phyloP scores from a whole-genome alignment of 78 protist species.

The Cavenderia fasciculata region DNA sequence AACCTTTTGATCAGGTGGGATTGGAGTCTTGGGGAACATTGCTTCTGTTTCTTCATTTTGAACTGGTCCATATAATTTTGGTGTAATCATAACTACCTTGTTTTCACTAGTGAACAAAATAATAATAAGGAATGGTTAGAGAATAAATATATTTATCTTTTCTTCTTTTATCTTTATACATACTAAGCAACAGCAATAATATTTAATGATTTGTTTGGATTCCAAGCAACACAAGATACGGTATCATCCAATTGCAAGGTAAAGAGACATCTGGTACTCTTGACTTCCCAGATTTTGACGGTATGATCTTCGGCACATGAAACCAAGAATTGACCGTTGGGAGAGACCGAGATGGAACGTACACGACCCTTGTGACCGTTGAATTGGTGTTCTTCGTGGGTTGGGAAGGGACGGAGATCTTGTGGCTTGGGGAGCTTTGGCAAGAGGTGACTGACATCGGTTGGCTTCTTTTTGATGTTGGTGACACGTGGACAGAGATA shows the following conservation, averaged over 20 bases:
- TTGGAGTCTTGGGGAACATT: conserved; percentile 22
- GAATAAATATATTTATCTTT: neutral
- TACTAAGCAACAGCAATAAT: conserved; percentile 84
- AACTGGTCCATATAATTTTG: conserved; percentile 22
- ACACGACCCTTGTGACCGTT: conserved; percentile 80
- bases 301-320: conserved; percentile 90
- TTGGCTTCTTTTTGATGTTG: conserved; percentile 8
- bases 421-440: conserved; percentile 95
- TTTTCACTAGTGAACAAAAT: neutral
- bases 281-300: conserved; percentile 92
- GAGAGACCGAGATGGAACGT: conserved; percentile 82
- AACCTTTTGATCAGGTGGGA: neutral
- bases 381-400: conserved; percentile 54
- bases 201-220: conserved; percentile 81
- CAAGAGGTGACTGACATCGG: conserved; percentile 39
- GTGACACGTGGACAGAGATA: conserved; percentile 93
- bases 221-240: conserved; percentile 87
- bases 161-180: conserved; percentile 1
- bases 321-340: conserved; percentile 94
- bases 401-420: conserved; percentile 98
- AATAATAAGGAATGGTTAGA: neutral
- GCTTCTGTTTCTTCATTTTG: conserved; percentile 26
- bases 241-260: conserved; percentile 40
- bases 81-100: conserved; percentile 45
- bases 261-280: conserved; percentile 88